Evolutionary conservation across 2,329 filamentous ascomycete species (phyloP).

Genomic region (Scytalidium lignicola): DNA sequence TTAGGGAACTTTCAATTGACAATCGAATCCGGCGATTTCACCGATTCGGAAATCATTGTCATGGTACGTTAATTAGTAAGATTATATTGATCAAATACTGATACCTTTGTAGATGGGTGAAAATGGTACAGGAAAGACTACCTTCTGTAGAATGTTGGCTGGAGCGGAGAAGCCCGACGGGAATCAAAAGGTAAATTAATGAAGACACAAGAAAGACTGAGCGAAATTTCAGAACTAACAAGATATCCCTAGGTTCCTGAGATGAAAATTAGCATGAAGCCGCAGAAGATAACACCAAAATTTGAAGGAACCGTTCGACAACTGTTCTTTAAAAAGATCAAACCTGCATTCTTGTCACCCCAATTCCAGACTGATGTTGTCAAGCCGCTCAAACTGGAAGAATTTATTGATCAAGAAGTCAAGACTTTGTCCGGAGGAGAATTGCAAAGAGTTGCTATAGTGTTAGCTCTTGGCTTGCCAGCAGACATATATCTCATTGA

Average conservation of each 20-base stretch:
- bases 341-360: slow-evolving; percentile 89
- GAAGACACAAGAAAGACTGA: neutral
- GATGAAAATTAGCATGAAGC: slow-evolving; percentile 99
- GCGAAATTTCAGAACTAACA: neutral
- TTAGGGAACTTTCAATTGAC: slow-evolving; percentile 81
- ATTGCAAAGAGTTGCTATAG: slow-evolving; percentile 97
- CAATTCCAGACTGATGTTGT: slow-evolving; percentile 99
- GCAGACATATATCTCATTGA: slow-evolving; percentile 99
- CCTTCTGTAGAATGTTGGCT: slow-evolving; percentile 93
- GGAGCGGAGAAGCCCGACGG: slow-evolving; percentile 89
- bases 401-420: slow-evolving; percentile 99
- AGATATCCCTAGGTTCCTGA: slow-evolving; percentile 48
- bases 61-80: slow-evolving; percentile 46
- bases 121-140: slow-evolving; percentile 99
- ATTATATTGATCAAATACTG: neutral
- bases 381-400: slow-evolving; percentile 97
- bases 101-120: slow-evolving; percentile 70
- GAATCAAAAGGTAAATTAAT: slow-evolving; percentile 55
- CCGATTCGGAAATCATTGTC: slow-evolving; percentile 96
- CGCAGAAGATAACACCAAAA: slow-evolving; percentile 98
- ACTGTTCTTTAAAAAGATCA: slow-evolving; percentile 99
- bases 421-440: slow-evolving; percentile 99
- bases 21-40: slow-evolving; percentile 82
- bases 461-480: slow-evolving; percentile 89
- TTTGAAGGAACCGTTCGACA: slow-evolving; percentile 95